Conservation (phyloP, 208 protist species). For the Phytomonas francai region DNA sequence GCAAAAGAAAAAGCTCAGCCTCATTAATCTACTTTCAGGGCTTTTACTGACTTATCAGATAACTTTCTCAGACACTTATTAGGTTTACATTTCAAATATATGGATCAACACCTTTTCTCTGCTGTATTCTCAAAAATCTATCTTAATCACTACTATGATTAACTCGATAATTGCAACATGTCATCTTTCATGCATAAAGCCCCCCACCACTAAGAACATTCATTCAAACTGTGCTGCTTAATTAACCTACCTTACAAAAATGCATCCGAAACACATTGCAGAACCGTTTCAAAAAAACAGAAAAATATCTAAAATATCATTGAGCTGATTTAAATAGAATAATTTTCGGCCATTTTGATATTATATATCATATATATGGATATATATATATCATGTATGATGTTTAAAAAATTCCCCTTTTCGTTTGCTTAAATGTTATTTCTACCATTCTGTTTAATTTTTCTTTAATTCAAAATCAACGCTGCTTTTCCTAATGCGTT, state of each 20-base stretch:
- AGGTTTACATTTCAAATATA: neutral
- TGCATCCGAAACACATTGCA: neutral
- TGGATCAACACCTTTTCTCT: neutral
- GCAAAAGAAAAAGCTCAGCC: neutral
- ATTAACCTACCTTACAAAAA: neutral
- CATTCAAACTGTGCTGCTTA: neutral
- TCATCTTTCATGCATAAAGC: neutral
- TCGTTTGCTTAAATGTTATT: neutral
- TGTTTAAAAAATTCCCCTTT: neutral
- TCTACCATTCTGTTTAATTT: neutral
- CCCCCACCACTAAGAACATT: neutral
- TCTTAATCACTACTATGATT: neutral
- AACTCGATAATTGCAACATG: neutral
- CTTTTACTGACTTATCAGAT: neutral
- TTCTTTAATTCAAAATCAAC: neutral
- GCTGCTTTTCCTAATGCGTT: neutral
- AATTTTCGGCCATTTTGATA: neutral
- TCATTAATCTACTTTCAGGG: neutral
- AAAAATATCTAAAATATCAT: neutral
- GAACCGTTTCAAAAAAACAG: neutral
- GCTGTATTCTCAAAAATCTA: neutral
- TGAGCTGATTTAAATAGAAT: neutral
- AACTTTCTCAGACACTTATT: neutral
- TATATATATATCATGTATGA: neutral
- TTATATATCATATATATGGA: constrained; percentile 11